phyloP scores from a whole-genome alignment of 345 rosid species.

The Angophora floribunda region DNA sequence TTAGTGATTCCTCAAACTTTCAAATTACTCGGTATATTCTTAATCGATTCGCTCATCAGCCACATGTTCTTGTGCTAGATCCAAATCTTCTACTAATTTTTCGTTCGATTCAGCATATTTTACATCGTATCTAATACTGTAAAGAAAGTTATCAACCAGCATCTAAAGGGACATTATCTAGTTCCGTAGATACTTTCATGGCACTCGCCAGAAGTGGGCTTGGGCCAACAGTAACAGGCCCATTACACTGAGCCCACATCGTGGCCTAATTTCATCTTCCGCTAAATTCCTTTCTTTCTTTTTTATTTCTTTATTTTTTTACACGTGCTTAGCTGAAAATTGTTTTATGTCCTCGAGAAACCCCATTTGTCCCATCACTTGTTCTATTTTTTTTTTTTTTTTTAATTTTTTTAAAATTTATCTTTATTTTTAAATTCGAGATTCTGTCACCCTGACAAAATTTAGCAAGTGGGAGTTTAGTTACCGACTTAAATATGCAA shows the following conservation, averaged over 20 bases:
- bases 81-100: not conserved
- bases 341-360: not conserved
- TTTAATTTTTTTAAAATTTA: not conserved
- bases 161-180: not conserved
- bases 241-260: not conserved
- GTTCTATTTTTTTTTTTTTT: not conserved
- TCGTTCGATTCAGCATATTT: not conserved
- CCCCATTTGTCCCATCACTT: not conserved
- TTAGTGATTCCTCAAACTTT: not conserved
- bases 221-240: not conserved
- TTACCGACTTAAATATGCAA: not conserved
- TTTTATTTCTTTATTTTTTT: not conserved
- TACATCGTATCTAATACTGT: not conserved
- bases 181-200: not conserved
- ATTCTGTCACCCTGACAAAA: not conserved
- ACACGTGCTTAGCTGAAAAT: not conserved
- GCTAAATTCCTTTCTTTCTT: not conserved
- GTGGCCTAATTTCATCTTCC: not conserved
- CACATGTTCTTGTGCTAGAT: not conserved
- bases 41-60: not conserved
- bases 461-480: not conserved
- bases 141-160: not conserved
- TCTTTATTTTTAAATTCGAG: not conserved
- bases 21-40: not conserved
- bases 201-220: not conserved